Evolutionary conservation across 2,329 filamentous ascomycete genomes (phyloP).

Genomic region (Calonectria pseudoturangicola): DNA sequence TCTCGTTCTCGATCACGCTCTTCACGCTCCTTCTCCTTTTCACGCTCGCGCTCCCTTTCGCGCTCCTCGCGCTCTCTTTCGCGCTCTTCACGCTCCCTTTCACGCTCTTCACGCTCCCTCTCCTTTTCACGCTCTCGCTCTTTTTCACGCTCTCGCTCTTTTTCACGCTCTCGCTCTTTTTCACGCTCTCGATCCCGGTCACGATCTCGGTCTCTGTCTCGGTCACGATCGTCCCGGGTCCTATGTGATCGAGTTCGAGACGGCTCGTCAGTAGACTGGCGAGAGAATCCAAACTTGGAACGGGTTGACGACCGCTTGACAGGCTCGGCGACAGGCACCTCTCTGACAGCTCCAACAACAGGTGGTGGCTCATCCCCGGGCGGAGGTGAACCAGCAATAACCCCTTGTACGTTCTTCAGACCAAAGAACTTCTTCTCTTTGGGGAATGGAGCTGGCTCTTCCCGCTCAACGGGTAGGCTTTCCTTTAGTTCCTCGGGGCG

Average conservation of each 20-base stretch:
- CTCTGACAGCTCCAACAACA: slow-evolving; percentile 45
- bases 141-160: neutral
- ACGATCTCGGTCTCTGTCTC: slow-evolving; percentile 16
- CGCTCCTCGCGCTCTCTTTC: neutral
- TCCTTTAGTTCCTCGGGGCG: slow-evolving; percentile 58
- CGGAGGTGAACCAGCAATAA: slow-evolving; percentile 53
- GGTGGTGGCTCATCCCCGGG: slow-evolving; percentile 49
- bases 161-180: neutral
- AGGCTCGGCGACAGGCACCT: slow-evolving; percentile 52
- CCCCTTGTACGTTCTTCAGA: slow-evolving; percentile 62
- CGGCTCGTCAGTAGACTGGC: slow-evolving; percentile 47
- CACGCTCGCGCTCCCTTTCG: neutral
- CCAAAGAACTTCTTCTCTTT: slow-evolving; percentile 66
- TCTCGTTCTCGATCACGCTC: neutral
- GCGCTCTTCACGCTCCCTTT: neutral
- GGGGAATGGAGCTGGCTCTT: slow-evolving; percentile 41
- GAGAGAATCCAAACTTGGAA: slow-evolving; percentile 40
- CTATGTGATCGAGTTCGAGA: slow-evolving; percentile 49
- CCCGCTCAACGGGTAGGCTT: slow-evolving; percentile 50
- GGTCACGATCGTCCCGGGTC: slow-evolving; percentile 45
- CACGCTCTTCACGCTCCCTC: neutral
- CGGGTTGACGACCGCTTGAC: slow-evolving; percentile 57
- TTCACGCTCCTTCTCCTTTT: neutral
- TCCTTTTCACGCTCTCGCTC: slow-evolving; percentile 1
- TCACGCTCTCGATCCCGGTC: slow-evolving; percentile 8